These are phyloP conservation scores for Silene latifolia DNA, from an alignment of 148 eudicot genomes.

Conservation along the genomic window DNA sequence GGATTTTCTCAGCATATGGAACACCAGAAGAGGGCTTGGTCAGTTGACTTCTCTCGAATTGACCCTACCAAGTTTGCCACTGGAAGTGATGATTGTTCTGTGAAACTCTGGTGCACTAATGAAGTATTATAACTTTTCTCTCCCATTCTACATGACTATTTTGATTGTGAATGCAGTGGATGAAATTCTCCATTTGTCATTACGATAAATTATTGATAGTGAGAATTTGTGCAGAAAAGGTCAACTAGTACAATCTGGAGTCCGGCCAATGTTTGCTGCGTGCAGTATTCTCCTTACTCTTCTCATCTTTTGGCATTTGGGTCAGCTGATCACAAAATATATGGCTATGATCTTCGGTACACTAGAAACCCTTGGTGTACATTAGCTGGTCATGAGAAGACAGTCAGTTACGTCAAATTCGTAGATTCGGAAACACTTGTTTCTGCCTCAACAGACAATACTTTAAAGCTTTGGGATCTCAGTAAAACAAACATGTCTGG, in stretches of 20 bases:
- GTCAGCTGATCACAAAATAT: constrained; percentile 79
- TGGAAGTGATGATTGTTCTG: constrained; percentile 85
- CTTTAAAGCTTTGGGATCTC: constrained; percentile 87
- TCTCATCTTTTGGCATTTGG: constrained; percentile 75
- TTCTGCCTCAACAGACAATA: constrained; percentile 92
- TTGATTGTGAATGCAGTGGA: background rate
- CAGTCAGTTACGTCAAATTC: constrained; percentile 88
- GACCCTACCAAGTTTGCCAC: constrained; percentile 78
- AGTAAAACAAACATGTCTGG: constrained; percentile 46
- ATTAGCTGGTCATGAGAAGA: constrained; percentile 66
- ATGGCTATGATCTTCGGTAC: constrained; percentile 83
- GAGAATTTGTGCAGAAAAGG: constrained; percentile 49
- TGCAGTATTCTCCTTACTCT: constrained; percentile 76
- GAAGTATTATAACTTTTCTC: constrained; percentile 44
- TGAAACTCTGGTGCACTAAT: constrained; percentile 80
- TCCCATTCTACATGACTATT: background rate
- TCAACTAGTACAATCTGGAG: constrained; percentile 52
- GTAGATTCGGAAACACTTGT: constrained; percentile 67
- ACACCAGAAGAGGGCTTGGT: constrained; percentile 86
- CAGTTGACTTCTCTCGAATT: constrained; percentile 79
- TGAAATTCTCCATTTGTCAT: background rate
- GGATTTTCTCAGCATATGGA: constrained; percentile 49
- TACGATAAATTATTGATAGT: background rate
- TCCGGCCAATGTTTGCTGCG: constrained; percentile 78
- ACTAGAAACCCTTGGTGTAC: constrained; percentile 67